Evolutionary conservation across 441 rosid species (phyloP), one percentile per base, ranked within the genome.

Genomic region (Gossypium davidsonii): DNA sequence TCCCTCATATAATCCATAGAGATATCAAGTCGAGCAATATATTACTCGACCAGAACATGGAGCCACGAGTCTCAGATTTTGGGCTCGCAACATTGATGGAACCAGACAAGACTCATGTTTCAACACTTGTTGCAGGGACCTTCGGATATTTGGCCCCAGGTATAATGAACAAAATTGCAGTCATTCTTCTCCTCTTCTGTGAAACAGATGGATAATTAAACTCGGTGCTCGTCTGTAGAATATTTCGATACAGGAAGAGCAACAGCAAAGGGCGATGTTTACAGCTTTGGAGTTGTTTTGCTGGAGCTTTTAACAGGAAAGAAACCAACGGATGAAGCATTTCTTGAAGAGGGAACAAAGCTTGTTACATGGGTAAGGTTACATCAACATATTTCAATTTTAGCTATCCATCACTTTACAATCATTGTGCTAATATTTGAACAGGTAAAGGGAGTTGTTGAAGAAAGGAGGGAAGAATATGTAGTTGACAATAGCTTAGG

Each of bases 91-190:
- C 95, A 1, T 80, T 92, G 79, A 92, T 92, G 91, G 87, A 84
- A 65, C 91, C 94, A 42, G 88, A 89, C 64, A 85, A 85, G 80
- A 92, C 97, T 76, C 97, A 88, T 76, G 92, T 91, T 69, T 92
- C 99, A 0, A 92, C 97, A 1, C 59, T 89, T 23, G 83, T 90
- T 6, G 97, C 92, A 1, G 97, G 97, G 67, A 92, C 97, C 53
- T 92, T 90, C 61, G 96, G 97, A 67, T 92, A 91, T 87, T 82
- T 94, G 23, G 88, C 98, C 81, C 96, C 96, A 44, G 93, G 96
- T 89, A 49, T 49, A 1, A 49, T n/a, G 55, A 49, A 49, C 8
- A 49, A n/a, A 49, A n/a, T 49, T 49, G 55, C 18, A 14, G 80
- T 92, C 98, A 69, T 87, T 55, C 59, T 20, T 55, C 59, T 63